phyloP scores from a whole-genome alignment of 106 monocot genomes.

The Triglochin maritima region DNA sequence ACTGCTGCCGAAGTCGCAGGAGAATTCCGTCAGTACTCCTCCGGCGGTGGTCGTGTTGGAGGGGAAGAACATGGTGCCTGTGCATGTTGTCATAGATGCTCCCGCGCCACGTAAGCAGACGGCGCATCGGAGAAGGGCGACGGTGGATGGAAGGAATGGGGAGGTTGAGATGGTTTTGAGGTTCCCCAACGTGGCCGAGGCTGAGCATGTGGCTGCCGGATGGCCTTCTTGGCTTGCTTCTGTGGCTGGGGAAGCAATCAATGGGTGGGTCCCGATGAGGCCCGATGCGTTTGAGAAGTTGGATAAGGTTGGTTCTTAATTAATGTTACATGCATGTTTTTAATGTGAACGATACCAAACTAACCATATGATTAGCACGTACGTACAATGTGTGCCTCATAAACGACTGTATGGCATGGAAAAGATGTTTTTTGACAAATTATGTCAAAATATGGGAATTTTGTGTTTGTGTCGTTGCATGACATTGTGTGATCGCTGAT shows the following conservation, averaged over 20 bases:
- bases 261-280: slow-evolving; percentile 11
- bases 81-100: neutral
- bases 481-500: too few relatives aligned
- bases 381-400: too few relatives aligned
- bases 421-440: too few relatives aligned
- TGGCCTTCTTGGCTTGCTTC: slow-evolving; percentile 15
- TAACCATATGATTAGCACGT: too few relatives aligned
- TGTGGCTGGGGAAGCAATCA: slow-evolving; percentile 15
- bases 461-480: too few relatives aligned
- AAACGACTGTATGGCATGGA: too few relatives aligned
- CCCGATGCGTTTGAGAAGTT: slow-evolving; percentile 14
- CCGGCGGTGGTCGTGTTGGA: neutral
- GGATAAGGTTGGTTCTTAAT: slow-evolving; percentile 4
- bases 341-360: neutral
- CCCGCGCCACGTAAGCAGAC: neutral
- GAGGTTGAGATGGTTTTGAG: neutral
- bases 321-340: neutral
- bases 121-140: slow-evolving; percentile 13
- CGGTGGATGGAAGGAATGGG: slow-evolving; percentile 4
- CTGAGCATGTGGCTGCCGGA: slow-evolving; percentile 16
- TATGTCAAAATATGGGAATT: too few relatives aligned
- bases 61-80: neutral
- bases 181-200: slow-evolving; percentile 5
- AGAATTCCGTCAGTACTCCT: neutral
- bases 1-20: neutral